A percentile compares a stretch with the other conserved stretches of the same genome.
phyloP scores from a whole-genome alignment of 768 basidiomycete species.

The Bullera alba region DNA sequence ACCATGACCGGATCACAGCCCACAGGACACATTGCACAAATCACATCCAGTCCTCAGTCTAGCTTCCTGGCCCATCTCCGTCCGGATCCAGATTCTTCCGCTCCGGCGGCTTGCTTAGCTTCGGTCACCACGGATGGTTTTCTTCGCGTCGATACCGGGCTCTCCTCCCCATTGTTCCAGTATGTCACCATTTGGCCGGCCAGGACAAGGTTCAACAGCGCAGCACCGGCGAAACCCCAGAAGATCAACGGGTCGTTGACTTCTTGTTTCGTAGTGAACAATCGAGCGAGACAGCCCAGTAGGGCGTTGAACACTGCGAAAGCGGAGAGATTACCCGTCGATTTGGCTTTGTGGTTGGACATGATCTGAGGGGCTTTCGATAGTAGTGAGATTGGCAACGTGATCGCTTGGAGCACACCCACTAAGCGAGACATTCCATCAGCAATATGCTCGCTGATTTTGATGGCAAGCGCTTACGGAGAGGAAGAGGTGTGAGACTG shows the following conservation, averaged over 20 bases:
- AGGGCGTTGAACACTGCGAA: conserved; percentile 87
- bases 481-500: conserved; percentile 24
- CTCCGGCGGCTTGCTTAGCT: background rate
- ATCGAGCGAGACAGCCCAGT: conserved; percentile 76
- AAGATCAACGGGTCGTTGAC: conserved; percentile 73
- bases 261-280: conserved; percentile 89
- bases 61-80: conserved; percentile 30
- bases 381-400: conserved; percentile 82
- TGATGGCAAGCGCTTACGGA: conserved; percentile 40
- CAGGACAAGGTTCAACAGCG: conserved; percentile 73
- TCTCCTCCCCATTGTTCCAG: conserved; percentile 32
- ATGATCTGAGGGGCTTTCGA: conserved; percentile 91
- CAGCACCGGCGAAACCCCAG: conserved; percentile 76
- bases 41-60: conserved; percentile 28
- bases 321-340: conserved; percentile 88
- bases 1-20: too few species aligned
- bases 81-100: conserved; percentile 2
- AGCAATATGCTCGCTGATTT: conserved; percentile 1
- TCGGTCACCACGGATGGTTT: too few species aligned
- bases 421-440: conserved; percentile 45
- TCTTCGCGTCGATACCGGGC: conserved; percentile 2
- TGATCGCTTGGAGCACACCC: conserved; percentile 68
- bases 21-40: too few species aligned
- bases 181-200: conserved; percentile 75
- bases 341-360: conserved; percentile 65